Conservation (phyloP, 2,329 filamentous ascomycete genomes). For the Fusarium setosum region DNA sequence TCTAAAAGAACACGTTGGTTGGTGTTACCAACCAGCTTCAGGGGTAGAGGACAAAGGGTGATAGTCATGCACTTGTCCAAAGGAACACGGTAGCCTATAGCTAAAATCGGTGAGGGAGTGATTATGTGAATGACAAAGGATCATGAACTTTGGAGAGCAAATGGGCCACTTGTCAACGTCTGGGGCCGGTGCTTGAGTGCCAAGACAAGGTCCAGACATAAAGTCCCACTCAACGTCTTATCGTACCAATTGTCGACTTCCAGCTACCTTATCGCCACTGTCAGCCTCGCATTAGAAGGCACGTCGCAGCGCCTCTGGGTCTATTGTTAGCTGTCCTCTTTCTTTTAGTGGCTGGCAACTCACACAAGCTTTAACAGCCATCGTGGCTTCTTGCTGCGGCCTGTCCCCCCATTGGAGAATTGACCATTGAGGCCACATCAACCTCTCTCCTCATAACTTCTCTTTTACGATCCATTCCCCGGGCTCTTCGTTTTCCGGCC, state of each 20-base stretch:
- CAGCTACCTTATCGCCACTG: conserved; percentile 2
- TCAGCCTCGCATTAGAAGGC: conserved; percentile 43
- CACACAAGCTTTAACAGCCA: conserved; percentile 37
- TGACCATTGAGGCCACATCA: conserved; percentile 50
- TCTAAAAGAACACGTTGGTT: background rate
- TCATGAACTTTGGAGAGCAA: conserved; percentile 33
- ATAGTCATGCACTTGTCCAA: conserved; percentile 17
- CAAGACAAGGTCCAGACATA: conserved; percentile 20
- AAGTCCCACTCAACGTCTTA: conserved; percentile 22
- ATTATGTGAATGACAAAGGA: conserved; percentile 16
- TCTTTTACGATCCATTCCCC: conserved; percentile 25
- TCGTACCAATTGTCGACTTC: conserved; percentile 32
- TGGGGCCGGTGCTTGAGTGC: conserved; percentile 12
- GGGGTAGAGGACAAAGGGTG: background rate
- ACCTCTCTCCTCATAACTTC: conserved; percentile 36
- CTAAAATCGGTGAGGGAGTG: background rate
- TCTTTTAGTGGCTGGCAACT: conserved; percentile 36
- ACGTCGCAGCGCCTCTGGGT: conserved; percentile 34
- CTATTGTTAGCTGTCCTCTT: conserved; percentile 52
- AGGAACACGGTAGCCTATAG: background rate
- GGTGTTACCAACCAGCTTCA: background rate
- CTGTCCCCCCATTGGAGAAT: conserved; percentile 31
- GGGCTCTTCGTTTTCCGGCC: conserved; percentile 22
- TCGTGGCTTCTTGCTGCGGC: conserved; percentile 44
- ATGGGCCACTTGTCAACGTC: conserved; percentile 35